Conservation (phyloP, 805 yeast species). For the Pichia paraexigua region DNA sequence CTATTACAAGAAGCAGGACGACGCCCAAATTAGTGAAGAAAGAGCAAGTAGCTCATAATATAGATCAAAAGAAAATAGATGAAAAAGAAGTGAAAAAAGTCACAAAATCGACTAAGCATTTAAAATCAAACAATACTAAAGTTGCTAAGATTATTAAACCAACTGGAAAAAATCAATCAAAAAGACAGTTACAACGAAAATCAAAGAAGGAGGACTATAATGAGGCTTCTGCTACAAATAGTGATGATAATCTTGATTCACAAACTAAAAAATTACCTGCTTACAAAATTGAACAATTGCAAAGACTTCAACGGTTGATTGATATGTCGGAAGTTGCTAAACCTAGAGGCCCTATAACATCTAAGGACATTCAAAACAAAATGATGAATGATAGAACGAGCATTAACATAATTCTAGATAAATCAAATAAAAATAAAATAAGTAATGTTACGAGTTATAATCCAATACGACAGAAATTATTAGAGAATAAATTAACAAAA, state of each 20-base stretch:
- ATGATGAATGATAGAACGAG: neutral
- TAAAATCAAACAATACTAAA: neutral
- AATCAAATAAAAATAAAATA: slow-evolving; percentile 8
- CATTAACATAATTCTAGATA: neutral
- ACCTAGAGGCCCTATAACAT: slow-evolving; percentile 13
- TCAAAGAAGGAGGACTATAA: neutral
- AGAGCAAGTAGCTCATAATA: neutral
- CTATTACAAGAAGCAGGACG: slow-evolving; percentile 1
- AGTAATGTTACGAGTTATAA: slow-evolving; percentile 13
- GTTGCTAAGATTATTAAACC: neutral
- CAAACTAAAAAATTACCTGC: slow-evolving; percentile 10
- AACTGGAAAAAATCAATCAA: neutral
- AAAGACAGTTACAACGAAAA: neutral
- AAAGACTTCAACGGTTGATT: slow-evolving; percentile 8
- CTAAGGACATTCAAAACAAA: neutral
- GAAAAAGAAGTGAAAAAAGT: neutral
- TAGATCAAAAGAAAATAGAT: neutral
- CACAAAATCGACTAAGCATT: neutral
- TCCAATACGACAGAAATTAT: slow-evolving; percentile 9
- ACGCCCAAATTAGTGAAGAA: neutral
- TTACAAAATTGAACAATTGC: slow-evolving; percentile 13
- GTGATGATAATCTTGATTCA: neutral
- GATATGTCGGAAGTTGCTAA: slow-evolving; percentile 13
- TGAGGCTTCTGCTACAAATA: neutral
- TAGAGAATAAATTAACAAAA: neutral